Conservation (phyloP, 306 rosid genomes). For the Vachellia pachyceras region DNA sequence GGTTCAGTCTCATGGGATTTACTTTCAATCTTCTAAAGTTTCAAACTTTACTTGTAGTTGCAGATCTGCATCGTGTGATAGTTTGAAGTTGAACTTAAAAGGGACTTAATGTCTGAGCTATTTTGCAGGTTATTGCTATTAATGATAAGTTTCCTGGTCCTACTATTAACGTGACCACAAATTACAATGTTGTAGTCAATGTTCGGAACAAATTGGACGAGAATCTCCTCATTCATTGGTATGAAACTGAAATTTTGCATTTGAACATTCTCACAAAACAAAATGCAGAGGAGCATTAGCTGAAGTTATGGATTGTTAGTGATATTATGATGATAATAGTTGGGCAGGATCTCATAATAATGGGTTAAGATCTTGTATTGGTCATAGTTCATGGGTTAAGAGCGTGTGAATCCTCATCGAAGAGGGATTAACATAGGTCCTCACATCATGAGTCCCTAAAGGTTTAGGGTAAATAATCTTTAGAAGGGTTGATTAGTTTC, state of each 20-base stretch:
- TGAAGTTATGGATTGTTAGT: slow-evolving; percentile 21
- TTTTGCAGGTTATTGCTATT: slow-evolving; percentile 88
- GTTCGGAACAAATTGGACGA: slow-evolving; percentile 91
- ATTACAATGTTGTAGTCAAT: slow-evolving; percentile 83
- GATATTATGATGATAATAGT: too few relatives aligned
- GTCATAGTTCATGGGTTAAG: too few relatives aligned
- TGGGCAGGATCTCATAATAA: too few relatives aligned
- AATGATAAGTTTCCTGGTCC: slow-evolving; percentile 92
- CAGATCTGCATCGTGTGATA: slow-evolving; percentile 48
- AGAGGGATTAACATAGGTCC: too few relatives aligned
- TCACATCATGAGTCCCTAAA: too few relatives aligned
- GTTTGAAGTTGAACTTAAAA: slow-evolving; percentile 25
- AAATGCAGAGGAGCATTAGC: slow-evolving; percentile 21
- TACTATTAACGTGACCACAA: slow-evolving; percentile 80
- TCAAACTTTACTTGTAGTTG: slow-evolving; percentile 36
- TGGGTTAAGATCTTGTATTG: too few relatives aligned
- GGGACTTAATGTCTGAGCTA: slow-evolving; percentile 31
- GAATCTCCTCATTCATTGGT: slow-evolving; percentile 87
- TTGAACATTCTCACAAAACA: slow-evolving; percentile 6
- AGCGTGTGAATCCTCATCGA: too few relatives aligned
- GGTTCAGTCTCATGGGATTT: background rate
- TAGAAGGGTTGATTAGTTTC: too few relatives aligned
- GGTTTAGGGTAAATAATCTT: too few relatives aligned
- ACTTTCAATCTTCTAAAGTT: slow-evolving; percentile 24
- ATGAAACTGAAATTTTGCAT: slow-evolving; percentile 24